Base-by-base conservation (phyloP, 345 rosid genomes). In the Streptanthus diversifolius region DNA sequence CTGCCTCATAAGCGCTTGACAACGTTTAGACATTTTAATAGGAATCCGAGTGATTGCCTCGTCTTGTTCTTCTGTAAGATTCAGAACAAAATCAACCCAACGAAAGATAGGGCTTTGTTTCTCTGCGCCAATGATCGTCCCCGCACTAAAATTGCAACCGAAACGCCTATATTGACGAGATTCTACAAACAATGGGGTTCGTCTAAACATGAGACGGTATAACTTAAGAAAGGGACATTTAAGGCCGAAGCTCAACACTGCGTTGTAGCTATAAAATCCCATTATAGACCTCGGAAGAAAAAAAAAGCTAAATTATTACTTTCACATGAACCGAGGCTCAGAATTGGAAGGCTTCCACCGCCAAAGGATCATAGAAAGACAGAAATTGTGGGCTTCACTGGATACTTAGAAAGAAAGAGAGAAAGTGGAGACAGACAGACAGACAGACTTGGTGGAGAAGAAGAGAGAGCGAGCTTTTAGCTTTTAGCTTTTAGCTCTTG, bases 1-100 rank as follows among this genome's bases (percentile, higher is more conserved):
- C 74, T 92, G 95, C 32, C 55, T 85, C 88, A 90, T 73, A 19
- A 88, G 43, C 15, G 98, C 88, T 71, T 82, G 84, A 22, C 92
- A 83, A 67, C 97, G 82, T 51, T 83, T 87, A 35, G 85, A 77
- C 95, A 90, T 84, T 59, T 80, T 85, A 12, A 24, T 43, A 19
- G 92, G 90, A 32, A 90, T 84, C 8, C 83, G 49, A 53, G 88
- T 76, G 18, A 91, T 80, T 32, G 85, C 84, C 35, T 77, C 75
- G 3, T 83, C 83, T 66, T 89, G 88, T 65, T 74, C 82, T 55
- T 84, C 80, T 13, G 85, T 74, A 12, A 80, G 68, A 69, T 65
- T 49, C 29, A 72, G 74, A 9, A 76, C 83, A 74, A 80, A 73
- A 71, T 88, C 85, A 33, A 54, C 73, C 97, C 95, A 89, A 84